Evolutionary conservation across 1,284 basidiomycete species (phyloP), one percentile per base, ranked within the genome.

Genomic region (Blastosporella zonata): DNA sequence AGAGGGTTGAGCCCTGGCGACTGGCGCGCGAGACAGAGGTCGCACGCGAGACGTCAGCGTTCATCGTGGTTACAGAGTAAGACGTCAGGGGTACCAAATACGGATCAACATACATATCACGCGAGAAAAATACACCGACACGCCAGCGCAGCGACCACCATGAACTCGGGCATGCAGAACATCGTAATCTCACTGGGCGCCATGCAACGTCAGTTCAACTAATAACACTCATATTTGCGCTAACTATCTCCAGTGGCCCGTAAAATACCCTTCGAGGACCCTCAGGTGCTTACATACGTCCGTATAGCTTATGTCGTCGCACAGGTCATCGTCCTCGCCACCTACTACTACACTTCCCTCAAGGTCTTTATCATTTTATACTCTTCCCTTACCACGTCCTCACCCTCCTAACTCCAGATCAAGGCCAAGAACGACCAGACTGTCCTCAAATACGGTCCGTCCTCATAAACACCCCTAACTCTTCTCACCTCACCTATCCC

Each of bases 401-500:
- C 6, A 31, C 29, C 29, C 29, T 6, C 12, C 29, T 13, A 18
- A 18, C 12, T 20, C 3, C 59, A 94, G 90, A 84, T 97, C 70
- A 94, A 93, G 78, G 74, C 79, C 61, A 95, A 93, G 80, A 98
- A 98, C 65, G 96, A 98, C 71, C 80, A 90, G 66, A 93, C 93
- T 2, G 91, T 97, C 29, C 76, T 98, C 61, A 98, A 97, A 79
- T 98, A 96, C 67, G 86, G 84, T 85, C 36, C 45, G 80, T 74
- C 20, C 21, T 25, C 23, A 20, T 31, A 17, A 25, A 20, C 23
- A 27, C 10, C 2, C 9, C 34, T 4, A n/a, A n/a, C n/a, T 21
- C 9, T 34, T n/a, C 18, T 10, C 6, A 22, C 20, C 37, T 29
- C 22, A 28, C n/a, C 17, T 50, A 31, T 39, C 31, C 29, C 3